Base-by-base conservation (phyloP, 352 stramenopile genomes). In the Pythium scleroteichum region DNA sequence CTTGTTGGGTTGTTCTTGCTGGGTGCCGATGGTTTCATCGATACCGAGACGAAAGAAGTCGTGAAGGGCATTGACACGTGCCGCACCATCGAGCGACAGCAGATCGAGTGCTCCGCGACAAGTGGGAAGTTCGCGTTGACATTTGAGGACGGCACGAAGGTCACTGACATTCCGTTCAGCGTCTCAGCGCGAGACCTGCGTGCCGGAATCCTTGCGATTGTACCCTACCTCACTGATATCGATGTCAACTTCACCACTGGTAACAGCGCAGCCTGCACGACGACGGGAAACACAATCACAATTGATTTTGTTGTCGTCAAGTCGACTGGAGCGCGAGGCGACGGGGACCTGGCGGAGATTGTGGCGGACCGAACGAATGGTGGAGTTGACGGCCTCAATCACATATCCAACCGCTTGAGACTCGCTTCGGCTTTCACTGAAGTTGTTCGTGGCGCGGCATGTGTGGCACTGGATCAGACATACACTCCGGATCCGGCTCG, bases 61-160 rank as follows among this genome's bases (percentile, higher is more conserved):
- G 42, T 88, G 24, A 92, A 88, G 40, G 83, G 83, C 7, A 64
- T 90, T 14, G 83, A 92, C 60, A 84, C 81, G 8, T 91, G 84
- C 20, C 71, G 82, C n/a, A 50, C 82, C 8, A 29, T 81, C 17
- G 84, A 93, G 57, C 54, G 75, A 32, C 84, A 93, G 53, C 62
- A 75, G 14, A 75, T 93, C 41, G 23, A 77, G 19, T 93, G 84
- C 17, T 73, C 75, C 14, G 84, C 79, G 14, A 89, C 78, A 7
- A 81, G 79, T 39, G 84, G 84, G 1, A 80, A 72, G 7, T 93
- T 93, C 54, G 69, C 79, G 6, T 63, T 93, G 19, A 85, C 78
- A 0, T 92, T 92, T 48, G 71, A 90, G 49, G 79, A 84, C 33
- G 73, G 75, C 26, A 80, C 64, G 3, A 68, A 61, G 2, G 56